Conservation (phyloP, 1,139 yeast genomes). For the Hemisphaericaspora subhashii region DNA sequence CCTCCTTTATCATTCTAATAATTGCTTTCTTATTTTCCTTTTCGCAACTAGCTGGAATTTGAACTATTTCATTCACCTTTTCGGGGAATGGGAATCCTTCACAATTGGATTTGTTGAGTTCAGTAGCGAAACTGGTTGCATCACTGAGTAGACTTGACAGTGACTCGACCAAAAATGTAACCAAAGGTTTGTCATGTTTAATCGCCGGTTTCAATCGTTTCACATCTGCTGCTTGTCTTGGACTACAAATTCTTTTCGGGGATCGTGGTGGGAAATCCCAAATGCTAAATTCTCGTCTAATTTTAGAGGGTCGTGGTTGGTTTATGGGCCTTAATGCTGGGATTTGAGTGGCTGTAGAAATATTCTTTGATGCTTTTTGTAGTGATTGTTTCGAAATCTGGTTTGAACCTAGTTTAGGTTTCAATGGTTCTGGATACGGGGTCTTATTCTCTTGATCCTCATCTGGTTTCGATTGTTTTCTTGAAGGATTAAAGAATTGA, state of each 20-base stretch:
- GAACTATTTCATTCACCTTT: slow-evolving; percentile 58
- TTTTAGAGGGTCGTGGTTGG: not conserved
- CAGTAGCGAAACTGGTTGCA: slow-evolving; percentile 77
- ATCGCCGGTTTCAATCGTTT: slow-evolving; percentile 42
- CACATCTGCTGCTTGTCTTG: slow-evolving; percentile 31
- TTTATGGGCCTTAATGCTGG: slow-evolving; percentile 33
- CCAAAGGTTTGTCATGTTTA: slow-evolving; percentile 24
- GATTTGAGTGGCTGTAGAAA: slow-evolving; percentile 17
- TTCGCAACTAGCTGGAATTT: slow-evolving; percentile 59
- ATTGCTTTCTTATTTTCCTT: slow-evolving; percentile 51
- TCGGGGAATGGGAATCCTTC: slow-evolving; percentile 68
- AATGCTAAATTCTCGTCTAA: slow-evolving; percentile 1
- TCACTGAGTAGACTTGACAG: slow-evolving; percentile 66
- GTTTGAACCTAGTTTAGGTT: slow-evolving; percentile 20
- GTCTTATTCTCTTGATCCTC: slow-evolving; percentile 38
- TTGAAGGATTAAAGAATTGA: slow-evolving; percentile 21
- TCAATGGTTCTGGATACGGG: slow-evolving; percentile 30
- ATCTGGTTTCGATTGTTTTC: slow-evolving; percentile 8
- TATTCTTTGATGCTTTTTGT: slow-evolving; percentile 14
- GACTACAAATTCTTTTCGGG: slow-evolving; percentile 38
- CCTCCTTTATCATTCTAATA: slow-evolving; percentile 44
- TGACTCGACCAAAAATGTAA: slow-evolving; percentile 61
- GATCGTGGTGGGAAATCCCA: slow-evolving; percentile 1
- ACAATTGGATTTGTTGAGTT: slow-evolving; percentile 62
- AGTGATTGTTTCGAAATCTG: slow-evolving; percentile 24